Evolutionary conservation across 1,139 yeast species (phyloP), one percentile per base, ranked within the genome.

Genomic region (Geotrichum candidum): DNA sequence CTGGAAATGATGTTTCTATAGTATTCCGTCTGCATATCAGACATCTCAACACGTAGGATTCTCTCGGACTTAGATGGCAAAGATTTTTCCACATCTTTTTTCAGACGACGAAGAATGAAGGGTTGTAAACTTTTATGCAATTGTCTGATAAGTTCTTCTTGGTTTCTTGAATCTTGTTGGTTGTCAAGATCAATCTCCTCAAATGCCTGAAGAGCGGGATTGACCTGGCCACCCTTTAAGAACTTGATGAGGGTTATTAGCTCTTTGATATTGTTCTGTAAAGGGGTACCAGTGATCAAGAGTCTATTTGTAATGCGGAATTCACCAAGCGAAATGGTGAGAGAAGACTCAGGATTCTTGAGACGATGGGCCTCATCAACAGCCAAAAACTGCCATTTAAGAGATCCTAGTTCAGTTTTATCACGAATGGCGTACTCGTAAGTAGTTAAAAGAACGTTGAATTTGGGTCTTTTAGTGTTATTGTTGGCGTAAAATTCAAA

Each of bases 321-420:
- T 68, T 88, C 89, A 68, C 81, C 83, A 64, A 95, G 80, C 1
- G 96, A 87, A 72, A 92, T 97, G 72, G 94, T 94, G 57, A 95
- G 78, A 0, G 98, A 92, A 46, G 96, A 87, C 73, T 92, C 98
- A 0, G 96, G 89, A 72, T 95, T 95, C 69, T 95, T 95, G 71
- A 95, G 81, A 71, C 99, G 83, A 77, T 95, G 99, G 2, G 99
- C 99, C 77, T 95, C 99, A 75, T 95, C 99, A 51, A 95, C 98
- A 1, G 99, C 99, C 70, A 95, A 76, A 71, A 88, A 95, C 73
- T 94, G 98, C 99, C 99, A 94, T 73, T 84, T 88, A 63, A 95
- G 83, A 29, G 84, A 73, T 2, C 97, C 96, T 62, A 94, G 80
- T 67, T 90, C 96, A 31, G 78, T 68, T 60, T 91, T 80, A 73